phyloP scores from a whole-genome alignment of 345 rosid genomes.

The Hypericum androsaemum region DNA sequence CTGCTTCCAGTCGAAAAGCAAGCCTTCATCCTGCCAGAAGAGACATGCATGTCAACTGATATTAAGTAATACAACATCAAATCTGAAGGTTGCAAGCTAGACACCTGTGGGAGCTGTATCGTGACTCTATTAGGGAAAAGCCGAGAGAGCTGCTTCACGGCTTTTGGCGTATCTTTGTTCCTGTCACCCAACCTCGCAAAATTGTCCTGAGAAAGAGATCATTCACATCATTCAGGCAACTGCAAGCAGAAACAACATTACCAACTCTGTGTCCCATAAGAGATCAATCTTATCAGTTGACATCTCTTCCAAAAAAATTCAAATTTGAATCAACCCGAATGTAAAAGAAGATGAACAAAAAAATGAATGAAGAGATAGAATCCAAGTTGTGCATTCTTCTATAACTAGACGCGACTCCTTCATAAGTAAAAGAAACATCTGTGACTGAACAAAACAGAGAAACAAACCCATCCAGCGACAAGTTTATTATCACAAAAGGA shows the following conservation, averaged over 20 bases:
- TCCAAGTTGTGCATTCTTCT: too few species aligned
- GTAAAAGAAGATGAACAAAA: too few species aligned
- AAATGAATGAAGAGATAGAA: too few species aligned
- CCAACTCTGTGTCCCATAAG: too few species aligned
- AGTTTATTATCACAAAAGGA: neutral
- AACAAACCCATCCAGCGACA: too few species aligned
- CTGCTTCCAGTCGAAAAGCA: constrained; percentile 95
- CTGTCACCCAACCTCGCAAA: constrained; percentile 80
- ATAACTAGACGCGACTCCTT: too few species aligned
- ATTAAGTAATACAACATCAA: constrained; percentile 3
- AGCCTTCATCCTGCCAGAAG: constrained; percentile 62
- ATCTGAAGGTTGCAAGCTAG: constrained; percentile 5
- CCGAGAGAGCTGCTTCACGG: constrained; percentile 78
- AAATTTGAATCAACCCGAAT: too few species aligned
- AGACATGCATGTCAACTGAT: constrained; percentile 17
- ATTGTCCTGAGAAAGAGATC: constrained; percentile 56
- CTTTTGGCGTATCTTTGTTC: constrained; percentile 80
- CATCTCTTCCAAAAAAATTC: too few species aligned
- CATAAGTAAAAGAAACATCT: too few species aligned
- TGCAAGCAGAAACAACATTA: too few species aligned
- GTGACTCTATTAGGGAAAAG: constrained; percentile 92
- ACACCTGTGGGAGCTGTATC: constrained; percentile 94
- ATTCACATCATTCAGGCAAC: neutral
- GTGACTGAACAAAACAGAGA: too few species aligned
- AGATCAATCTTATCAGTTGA: too few species aligned